A percentile compares a stretch with the other conserved stretches of the same genome.
phyloP scores from a whole-genome alignment of 2,329 filamentous ascomycete species.

The Pseudohalonectria lignicola region DNA sequence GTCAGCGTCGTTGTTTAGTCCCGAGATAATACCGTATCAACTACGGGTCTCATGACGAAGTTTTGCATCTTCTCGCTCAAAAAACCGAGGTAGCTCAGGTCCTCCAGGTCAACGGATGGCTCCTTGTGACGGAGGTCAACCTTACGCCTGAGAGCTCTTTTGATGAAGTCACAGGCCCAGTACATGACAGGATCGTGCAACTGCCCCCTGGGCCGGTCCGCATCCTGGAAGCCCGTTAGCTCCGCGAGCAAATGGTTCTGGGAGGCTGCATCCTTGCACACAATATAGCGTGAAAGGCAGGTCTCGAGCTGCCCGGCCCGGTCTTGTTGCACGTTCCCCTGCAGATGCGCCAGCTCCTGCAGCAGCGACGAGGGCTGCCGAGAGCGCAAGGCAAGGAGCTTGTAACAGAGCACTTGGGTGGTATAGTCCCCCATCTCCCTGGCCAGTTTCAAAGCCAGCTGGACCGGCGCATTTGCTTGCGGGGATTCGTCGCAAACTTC shows the following conservation, averaged over 20 bases:
- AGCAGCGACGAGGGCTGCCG: neutral
- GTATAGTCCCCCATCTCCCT: slow-evolving; percentile 2
- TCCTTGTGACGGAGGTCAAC: no score
- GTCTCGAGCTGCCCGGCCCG: neutral
- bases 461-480: neutral
- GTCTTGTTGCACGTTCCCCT: slow-evolving; percentile 1
- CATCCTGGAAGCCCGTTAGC: slow-evolving; percentile 1
- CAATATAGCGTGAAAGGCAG: slow-evolving; percentile 5
- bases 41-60: no score
- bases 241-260: neutral
- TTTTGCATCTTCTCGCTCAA: no score
- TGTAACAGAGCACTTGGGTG: slow-evolving; percentile 2
- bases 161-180: no score
- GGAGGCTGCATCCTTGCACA: slow-evolving; percentile 6
- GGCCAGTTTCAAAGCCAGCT: neutral
- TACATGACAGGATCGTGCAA: no score
- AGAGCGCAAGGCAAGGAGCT: slow-evolving; percentile 2
- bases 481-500: neutral
- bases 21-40: no score
- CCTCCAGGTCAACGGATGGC: no score
- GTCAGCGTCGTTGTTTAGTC: no score
- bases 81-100: no score
- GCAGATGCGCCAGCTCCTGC: neutral
- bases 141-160: no score
- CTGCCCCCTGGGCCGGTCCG: no score